These are phyloP conservation scores for Epichloe glyceriae DNA, from an alignment of 2,329 filamentous ascomycete genomes.

Conservation along the genomic window DNA sequence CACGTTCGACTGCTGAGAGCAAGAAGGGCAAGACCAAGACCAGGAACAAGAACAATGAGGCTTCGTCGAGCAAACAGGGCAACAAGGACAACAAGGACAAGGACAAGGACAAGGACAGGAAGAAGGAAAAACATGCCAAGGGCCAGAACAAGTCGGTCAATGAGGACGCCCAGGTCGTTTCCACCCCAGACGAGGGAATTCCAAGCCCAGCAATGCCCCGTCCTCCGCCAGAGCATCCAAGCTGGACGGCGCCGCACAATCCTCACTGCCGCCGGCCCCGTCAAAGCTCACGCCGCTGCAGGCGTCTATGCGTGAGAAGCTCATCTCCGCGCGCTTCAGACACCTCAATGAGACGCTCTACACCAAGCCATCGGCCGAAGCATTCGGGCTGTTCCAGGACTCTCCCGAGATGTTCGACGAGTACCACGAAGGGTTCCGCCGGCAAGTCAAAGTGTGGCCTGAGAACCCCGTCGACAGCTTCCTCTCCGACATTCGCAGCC, in stretches of 20 bases:
- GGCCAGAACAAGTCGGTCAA: slow-evolving; percentile 12
- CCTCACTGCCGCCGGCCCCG: slow-evolving; percentile 28
- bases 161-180: slow-evolving; percentile 4
- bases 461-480: slow-evolving; percentile 91
- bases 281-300: slow-evolving; percentile 80
- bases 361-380: slow-evolving; percentile 73
- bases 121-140: slow-evolving; percentile 15
- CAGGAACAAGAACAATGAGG: slow-evolving; percentile 2
- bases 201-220: slow-evolving; percentile 5
- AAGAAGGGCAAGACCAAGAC: background rate
- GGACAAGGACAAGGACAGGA: slow-evolving; percentile 25
- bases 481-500: slow-evolving; percentile 53
- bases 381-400: slow-evolving; percentile 68
- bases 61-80: slow-evolving; percentile 12
- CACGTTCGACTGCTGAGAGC: background rate
- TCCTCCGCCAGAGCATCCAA: slow-evolving; percentile 6
- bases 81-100: slow-evolving; percentile 30
- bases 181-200: slow-evolving; percentile 8
- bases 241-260: slow-evolving; percentile 12
- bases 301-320: slow-evolving; percentile 85
- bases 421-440: slow-evolving; percentile 92
- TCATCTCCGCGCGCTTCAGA: slow-evolving; percentile 88
- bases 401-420: slow-evolving; percentile 90
- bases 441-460: slow-evolving; percentile 92
- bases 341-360: slow-evolving; percentile 96